Base-by-base conservation (phyloP, 2,329 filamentous ascomycete species). In the Microsporum canis region DNA sequence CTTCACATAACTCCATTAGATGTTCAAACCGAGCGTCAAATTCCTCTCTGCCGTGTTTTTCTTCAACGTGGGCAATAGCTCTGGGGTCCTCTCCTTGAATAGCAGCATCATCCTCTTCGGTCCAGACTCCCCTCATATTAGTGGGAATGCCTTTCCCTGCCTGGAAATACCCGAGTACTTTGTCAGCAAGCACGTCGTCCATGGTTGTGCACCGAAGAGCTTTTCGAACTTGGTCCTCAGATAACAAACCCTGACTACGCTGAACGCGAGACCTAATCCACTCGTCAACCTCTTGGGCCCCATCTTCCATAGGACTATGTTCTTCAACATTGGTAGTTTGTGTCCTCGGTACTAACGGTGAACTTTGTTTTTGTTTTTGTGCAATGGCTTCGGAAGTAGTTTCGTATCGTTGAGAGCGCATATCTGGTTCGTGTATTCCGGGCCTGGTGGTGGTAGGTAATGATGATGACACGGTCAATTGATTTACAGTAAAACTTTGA, bases 121-220 rank as follows among this genome's bases (percentile, higher is more conserved):
- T 79, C 78, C 78, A 80, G 17, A 79, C 74, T 3, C 78, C 78
- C 14, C 63, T 71, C 60, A 76, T 71, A 58, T 77, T 63, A 10
- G 67, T 59, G 0, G 78, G 78, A 23, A 79, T 71, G 1, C 64
- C 66, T 14, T 72, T 67, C 3, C 72, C 72, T 29, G 65, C 64
- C 23, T 59, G 63, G 23, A 76, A 63, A 57, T 66, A 63, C 14
- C 68, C 66, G 7, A 78, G 65, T 2, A 75, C 72, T 29, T 67
- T 65, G 61, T 75, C 71, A 3, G 75, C 75, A 58, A 76, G 63
- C 47, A 66, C 60, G 39, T 70, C 67, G 39, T 76, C 70, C 73
- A 78, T 76, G 53, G 71, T 76, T 5, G 76, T 75, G 63, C 71
- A 73, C 36, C 68, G 68, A 23, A 78, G 65, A 14, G 73, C 74